These are phyloP conservation scores for Tricholomella constricta DNA, from an alignment of 768 basidiomycete genomes.

Conservation along the genomic window DNA sequence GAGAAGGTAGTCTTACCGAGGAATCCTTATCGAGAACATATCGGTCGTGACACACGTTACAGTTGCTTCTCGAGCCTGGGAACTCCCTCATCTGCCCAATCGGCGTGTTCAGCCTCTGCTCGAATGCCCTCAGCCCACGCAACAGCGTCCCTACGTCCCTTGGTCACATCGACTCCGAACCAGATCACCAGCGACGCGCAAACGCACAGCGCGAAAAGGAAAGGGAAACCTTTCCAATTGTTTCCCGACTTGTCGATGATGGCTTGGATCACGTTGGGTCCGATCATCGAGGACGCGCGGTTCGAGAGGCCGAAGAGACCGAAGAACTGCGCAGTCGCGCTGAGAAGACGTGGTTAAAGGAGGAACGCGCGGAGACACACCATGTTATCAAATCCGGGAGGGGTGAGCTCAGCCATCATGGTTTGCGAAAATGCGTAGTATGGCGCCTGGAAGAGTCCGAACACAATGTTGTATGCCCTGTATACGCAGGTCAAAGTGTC, in stretches of 20 bases:
- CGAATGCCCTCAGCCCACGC: conserved; percentile 48
- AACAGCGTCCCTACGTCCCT: conserved; percentile 63
- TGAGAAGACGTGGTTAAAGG: not conserved
- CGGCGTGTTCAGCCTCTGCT: not conserved
- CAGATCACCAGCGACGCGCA: conserved; percentile 74
- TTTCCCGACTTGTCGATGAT: conserved; percentile 73
- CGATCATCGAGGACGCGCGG: conserved; percentile 84
- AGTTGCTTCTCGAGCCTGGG: too few relatives aligned
- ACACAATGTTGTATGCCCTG: conserved; percentile 79
- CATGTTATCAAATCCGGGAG: conserved; percentile 86
- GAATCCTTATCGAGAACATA: too few relatives aligned
- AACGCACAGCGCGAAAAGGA: conserved; percentile 73
- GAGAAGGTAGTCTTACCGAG: too few relatives aligned
- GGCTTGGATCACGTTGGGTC: conserved; percentile 82
- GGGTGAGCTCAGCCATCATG: conserved; percentile 88
- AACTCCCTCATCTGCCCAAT: conserved; percentile 1
- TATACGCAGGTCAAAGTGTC: not conserved
- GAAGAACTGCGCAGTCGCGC: conserved; percentile 60
- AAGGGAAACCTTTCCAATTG: conserved; percentile 86
- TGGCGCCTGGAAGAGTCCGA: conserved; percentile 82
- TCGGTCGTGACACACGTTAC: too few relatives aligned
- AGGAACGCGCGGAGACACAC: conserved; percentile 19
- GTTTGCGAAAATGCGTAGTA: conserved; percentile 88
- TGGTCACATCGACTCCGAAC: conserved; percentile 67
- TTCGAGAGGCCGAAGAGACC: conserved; percentile 85